Evolutionary conservation across 2,329 filamentous ascomycete species (phyloP).

Genomic region (Fusarium continuum): DNA sequence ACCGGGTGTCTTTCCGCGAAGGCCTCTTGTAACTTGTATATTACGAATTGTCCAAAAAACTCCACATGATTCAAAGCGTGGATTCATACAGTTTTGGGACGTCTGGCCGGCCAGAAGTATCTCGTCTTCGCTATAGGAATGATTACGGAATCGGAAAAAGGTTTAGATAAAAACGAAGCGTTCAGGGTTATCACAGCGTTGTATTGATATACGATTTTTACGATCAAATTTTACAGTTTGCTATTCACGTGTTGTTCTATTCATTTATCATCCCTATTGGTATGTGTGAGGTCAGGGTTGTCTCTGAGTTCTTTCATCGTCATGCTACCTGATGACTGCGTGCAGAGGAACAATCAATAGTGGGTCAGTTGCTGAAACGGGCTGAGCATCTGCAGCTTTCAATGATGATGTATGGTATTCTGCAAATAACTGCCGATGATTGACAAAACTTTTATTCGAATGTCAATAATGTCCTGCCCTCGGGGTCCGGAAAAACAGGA

Average conservation of each 20-base stretch:
- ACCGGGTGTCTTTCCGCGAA: slow-evolving; percentile 17
- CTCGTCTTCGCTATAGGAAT: not conserved
- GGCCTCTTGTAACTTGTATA: slow-evolving; percentile 30
- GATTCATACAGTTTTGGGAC: not conserved
- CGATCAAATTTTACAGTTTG: not conserved
- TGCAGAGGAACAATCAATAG: slow-evolving; percentile 10
- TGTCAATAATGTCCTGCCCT: not conserved
- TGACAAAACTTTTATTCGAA: not conserved
- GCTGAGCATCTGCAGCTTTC: slow-evolving; percentile 14
- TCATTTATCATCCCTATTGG: not conserved
- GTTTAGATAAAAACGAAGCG: slow-evolving; percentile 32
- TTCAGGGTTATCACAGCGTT: slow-evolving; percentile 6
- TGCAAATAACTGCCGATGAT: slow-evolving; percentile 3
- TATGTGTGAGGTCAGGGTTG: not conserved
- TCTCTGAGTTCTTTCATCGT: slow-evolving; percentile 4
- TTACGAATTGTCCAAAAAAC: not conserved
- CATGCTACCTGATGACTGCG: slow-evolving; percentile 25
- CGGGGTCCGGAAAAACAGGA: too few relatives aligned
- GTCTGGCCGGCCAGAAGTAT: slow-evolving; percentile 32
- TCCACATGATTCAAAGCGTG: too few relatives aligned
- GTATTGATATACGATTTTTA: slow-evolving; percentile 4
- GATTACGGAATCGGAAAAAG: slow-evolving; percentile 1
- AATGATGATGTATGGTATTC: slow-evolving; percentile 40
- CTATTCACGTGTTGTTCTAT: not conserved
- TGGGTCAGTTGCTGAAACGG: not conserved